These are phyloP conservation scores for Fusarium mexicanum DNA, from an alignment of 2,329 filamentous ascomycete genomes.

Conservation along the genomic window DNA sequence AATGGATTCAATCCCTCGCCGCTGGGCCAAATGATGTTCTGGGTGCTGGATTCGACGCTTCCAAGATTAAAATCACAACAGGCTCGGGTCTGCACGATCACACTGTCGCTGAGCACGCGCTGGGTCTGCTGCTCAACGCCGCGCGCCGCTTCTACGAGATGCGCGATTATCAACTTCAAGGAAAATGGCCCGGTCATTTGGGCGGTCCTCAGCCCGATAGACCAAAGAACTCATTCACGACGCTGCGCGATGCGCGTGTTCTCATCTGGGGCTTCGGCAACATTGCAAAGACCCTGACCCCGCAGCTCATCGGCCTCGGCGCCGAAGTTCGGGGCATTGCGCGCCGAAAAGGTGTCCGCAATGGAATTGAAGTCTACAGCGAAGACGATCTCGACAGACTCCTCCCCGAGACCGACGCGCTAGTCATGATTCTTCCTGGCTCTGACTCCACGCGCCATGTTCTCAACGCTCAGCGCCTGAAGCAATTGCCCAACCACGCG, in stretches of 20 bases:
- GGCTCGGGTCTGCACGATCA: constrained; percentile 71
- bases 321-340: constrained; percentile 69
- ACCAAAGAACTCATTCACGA: constrained; percentile 65
- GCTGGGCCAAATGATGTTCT: constrained; percentile 74
- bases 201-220: constrained; percentile 69
- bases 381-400: constrained; percentile 64
- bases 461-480: constrained; percentile 63
- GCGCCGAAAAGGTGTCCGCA: constrained; percentile 63
- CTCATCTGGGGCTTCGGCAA: constrained; percentile 74
- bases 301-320: constrained; percentile 63
- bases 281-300: constrained; percentile 69
- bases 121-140: constrained; percentile 65
- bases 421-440: constrained; percentile 75
- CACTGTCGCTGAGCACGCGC: constrained; percentile 72
- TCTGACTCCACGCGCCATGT: constrained; percentile 64
- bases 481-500: constrained; percentile 64
- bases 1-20: constrained; percentile 74
- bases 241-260: constrained; percentile 66
- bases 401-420: constrained; percentile 66
- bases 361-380: constrained; percentile 65
- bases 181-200: constrained; percentile 69
- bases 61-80: constrained; percentile 63
- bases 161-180: constrained; percentile 68
- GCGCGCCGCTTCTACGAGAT: constrained; percentile 69
- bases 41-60: constrained; percentile 65